Conservation (phyloP, 441 rosid genomes). For the Pelargonium cotyledonis region DNA sequence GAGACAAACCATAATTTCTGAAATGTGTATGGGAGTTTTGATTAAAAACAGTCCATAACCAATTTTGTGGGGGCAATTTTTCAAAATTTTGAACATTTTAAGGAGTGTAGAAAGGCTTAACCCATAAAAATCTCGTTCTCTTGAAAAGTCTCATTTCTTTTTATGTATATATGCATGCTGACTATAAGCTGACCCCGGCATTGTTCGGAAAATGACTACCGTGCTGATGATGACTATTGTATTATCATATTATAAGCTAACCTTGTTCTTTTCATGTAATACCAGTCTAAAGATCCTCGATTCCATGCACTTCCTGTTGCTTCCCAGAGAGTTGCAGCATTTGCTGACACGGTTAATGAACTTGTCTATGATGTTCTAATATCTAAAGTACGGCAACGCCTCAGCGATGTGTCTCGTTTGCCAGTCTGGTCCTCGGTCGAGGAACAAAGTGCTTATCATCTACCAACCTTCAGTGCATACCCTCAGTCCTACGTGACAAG, state of each 20-base stretch:
- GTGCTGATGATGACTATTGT: too few species aligned
- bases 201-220: too few species aligned
- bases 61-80: too few species aligned
- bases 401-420: conserved; percentile 70
- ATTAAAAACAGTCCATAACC: too few species aligned
- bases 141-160: too few species aligned
- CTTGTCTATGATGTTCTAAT: conserved; percentile 91
- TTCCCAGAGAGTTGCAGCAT: conserved; percentile 82
- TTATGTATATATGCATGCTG: too few species aligned
- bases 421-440: conserved; percentile 89
- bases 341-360: conserved; percentile 83
- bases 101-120: too few species aligned
- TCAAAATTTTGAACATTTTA: too few species aligned
- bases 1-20: too few species aligned
- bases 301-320: conserved; percentile 93
- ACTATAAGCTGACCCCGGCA: too few species aligned
- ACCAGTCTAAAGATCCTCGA: conserved; percentile 96
- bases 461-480: conserved; percentile 92
- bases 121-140: too few species aligned
- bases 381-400: conserved; percentile 92
- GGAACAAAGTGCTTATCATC: conserved; percentile 73
- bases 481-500: conserved; percentile 89
- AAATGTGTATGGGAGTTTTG: too few species aligned
- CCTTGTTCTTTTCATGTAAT: conserved; percentile 12
- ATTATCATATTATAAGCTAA: not conserved